Evolutionary conservation across 345 rosid species (phyloP).

Genomic region (Firmiana major): DNA sequence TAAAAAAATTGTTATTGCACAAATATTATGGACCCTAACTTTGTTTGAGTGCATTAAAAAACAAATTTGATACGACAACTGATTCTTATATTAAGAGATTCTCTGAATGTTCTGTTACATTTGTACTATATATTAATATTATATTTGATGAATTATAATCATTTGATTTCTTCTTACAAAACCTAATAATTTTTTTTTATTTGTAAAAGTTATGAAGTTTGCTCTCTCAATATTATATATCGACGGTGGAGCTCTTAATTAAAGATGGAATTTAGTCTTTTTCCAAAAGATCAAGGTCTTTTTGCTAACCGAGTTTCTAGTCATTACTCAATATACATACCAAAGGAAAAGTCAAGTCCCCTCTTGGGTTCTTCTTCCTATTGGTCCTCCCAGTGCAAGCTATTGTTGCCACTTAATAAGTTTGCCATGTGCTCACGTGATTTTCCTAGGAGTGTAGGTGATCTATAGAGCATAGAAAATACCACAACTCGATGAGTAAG

Average conservation of each 20-base stretch:
- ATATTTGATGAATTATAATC: not conserved
- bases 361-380: not conserved
- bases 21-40: not conserved
- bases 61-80: not conserved
- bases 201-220: not conserved
- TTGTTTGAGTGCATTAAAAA: not conserved
- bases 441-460: not conserved
- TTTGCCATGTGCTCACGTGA: not conserved
- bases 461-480: not conserved
- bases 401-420: not conserved
- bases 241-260: not conserved
- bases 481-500: not conserved
- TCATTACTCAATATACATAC: not conserved
- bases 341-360: slow-evolving; percentile 8
- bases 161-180: not conserved
- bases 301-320: not conserved
- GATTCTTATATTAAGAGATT: not conserved
- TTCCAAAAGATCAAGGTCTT: not conserved
- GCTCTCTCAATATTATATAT: not conserved
- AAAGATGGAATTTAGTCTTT: not conserved
- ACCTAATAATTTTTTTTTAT: not conserved
- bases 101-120: not conserved
- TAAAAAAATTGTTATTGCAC: not conserved
- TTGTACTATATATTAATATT: rapidly evolving
- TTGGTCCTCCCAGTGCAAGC: not conserved